A percentile compares a stretch with the other conserved stretches of the same genome.
These are phyloP conservation scores for Salix caprea DNA, from an alignment of 345 rosid species.

Conservation along the genomic window DNA sequence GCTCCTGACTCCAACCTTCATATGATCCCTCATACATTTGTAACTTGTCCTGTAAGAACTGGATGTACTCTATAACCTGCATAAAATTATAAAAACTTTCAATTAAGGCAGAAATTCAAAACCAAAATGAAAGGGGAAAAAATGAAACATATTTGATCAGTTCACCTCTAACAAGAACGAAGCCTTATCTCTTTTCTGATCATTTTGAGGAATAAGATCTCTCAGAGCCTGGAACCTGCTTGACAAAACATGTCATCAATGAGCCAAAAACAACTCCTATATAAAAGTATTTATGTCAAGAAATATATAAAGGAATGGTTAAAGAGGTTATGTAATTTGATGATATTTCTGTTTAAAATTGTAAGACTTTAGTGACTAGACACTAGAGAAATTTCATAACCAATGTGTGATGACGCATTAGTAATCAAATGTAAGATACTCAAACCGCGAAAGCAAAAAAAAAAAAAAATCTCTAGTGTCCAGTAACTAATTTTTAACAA, in stretches of 20 bases:
- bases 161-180: conserved; percentile 33
- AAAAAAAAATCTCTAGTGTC: not conserved
- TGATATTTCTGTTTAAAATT: too few species aligned
- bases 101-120: not conserved
- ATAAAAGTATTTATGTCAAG: not conserved
- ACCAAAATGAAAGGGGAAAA: not conserved
- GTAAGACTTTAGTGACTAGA: too few species aligned
- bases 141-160: not conserved
- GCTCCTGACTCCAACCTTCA: conserved; percentile 25
- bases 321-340: too few species aligned
- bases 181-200: conserved; percentile 35
- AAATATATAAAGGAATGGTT: not conserved
- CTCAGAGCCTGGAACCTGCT: conserved; percentile 32
- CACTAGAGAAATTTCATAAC: not conserved
- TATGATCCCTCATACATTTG: conserved; percentile 23
- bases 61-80: conserved; percentile 37
- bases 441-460: not conserved
- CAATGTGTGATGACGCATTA: not conserved
- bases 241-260: not conserved
- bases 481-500: not conserved
- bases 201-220: conserved; percentile 30
- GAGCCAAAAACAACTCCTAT: not conserved
- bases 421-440: not conserved
- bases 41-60: conserved; percentile 28
- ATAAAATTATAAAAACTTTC: not conserved